phyloP scores from a whole-genome alignment of 202 grass and related monocot genomes.

The Zizania palustris region DNA sequence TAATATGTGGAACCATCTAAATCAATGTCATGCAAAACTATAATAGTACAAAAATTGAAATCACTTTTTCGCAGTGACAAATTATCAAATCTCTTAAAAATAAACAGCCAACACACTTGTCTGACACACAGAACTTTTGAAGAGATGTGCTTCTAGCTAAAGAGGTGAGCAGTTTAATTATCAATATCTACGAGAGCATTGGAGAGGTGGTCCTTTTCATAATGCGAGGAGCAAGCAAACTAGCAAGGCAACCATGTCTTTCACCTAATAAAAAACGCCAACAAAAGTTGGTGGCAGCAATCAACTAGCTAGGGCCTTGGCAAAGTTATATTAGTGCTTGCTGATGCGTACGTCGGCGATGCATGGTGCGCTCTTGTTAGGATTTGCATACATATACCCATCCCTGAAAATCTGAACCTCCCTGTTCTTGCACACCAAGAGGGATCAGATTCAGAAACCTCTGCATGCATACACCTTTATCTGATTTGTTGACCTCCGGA shows the following conservation, averaged over 20 bases:
- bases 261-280: neutral
- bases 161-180: conserved; percentile 8
- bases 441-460: conserved; percentile 29
- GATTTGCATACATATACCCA: conserved; percentile 41
- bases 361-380: conserved; percentile 53
- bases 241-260: too few species aligned
- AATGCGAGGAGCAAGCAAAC: too few species aligned
- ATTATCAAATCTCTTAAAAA: too few species aligned
- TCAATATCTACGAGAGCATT: too few species aligned
- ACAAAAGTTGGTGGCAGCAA: conserved; percentile 29
- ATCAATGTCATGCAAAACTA: too few species aligned
- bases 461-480: neutral
- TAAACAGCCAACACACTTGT: neutral
- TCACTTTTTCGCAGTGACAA: too few species aligned
- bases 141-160: neutral
- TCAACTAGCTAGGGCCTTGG: conserved; percentile 8
- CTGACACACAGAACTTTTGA: neutral
- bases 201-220: too few species aligned
- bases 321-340: conserved; percentile 46
- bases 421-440: conserved; percentile 9
- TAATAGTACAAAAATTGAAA: too few species aligned
- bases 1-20: too few species aligned
- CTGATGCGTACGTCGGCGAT: conserved; percentile 42
- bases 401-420: neutral
- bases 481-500: conserved; percentile 40